A percentile compares a stretch with the other conserved stretches of the same genome.
These are phyloP conservation scores for Arthrobotrys sphaeroides DNA, from an alignment of 2,329 filamentous ascomycete species.

Conservation along the genomic window DNA sequence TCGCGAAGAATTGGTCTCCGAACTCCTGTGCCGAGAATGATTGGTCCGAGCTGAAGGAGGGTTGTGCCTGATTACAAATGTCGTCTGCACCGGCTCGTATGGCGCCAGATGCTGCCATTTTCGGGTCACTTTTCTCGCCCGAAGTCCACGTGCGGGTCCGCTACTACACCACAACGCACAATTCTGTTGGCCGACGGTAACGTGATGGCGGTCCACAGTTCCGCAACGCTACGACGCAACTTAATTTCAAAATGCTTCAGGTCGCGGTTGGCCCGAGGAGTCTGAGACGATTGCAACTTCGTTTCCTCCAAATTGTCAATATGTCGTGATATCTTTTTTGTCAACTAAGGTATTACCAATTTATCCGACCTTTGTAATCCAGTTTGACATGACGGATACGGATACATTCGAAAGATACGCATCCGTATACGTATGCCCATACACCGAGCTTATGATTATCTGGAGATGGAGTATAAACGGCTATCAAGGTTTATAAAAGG, in stretches of 20 bases:
- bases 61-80: slow-evolving; percentile 38
- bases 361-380: not conserved
- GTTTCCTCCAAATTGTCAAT: not conserved
- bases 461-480: not conserved
- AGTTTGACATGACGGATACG: not conserved
- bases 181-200: not conserved
- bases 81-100: not conserved
- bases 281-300: not conserved
- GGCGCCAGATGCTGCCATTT: slow-evolving; percentile 9
- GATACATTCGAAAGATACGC: not conserved
- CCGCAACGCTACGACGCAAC: not conserved
- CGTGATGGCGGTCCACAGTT: slow-evolving; percentile 4
- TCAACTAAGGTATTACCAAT: slow-evolving; percentile 21
- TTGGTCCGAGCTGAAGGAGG: not conserved
- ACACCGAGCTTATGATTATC: not conserved
- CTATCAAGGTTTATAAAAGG: slow-evolving; percentile 14
- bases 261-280: not conserved
- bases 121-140: slow-evolving; percentile 32
- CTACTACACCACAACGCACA: slow-evolving; percentile 5
- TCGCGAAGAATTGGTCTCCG: not conserved
- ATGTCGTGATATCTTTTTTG: slow-evolving; percentile 17
- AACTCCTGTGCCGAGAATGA: not conserved
- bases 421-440: no score
- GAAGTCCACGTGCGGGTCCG: slow-evolving; percentile 44
- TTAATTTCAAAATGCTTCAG: slow-evolving; percentile 1